Percentiles rank a stretch among this genome's conserved stretches.
These are phyloP conservation scores for Suillus clintonianus DNA, from an alignment of 768 basidiomycete genomes.

Conservation along the genomic window DNA sequence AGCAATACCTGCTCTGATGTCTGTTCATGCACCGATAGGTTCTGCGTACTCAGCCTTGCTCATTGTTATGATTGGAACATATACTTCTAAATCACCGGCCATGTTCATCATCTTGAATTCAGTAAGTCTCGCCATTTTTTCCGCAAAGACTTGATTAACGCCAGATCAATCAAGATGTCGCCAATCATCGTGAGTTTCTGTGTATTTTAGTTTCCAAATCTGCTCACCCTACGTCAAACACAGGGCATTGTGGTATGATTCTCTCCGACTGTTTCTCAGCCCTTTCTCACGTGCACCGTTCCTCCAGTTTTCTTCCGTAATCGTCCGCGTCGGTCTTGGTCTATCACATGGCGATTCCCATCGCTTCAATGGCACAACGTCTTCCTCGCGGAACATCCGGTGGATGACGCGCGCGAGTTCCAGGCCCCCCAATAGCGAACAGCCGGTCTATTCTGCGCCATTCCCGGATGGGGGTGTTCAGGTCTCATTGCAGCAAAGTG, in stretches of 20 bases:
- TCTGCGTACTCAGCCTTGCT: constrained; percentile 18
- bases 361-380: neutral
- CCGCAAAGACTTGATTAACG: neutral
- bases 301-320: constrained; percentile 24
- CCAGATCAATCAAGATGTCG: constrained; percentile 6
- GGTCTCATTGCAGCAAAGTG: constrained; percentile 3
- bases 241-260: constrained; percentile 18
- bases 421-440: neutral
- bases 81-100: constrained; percentile 10
- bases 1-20: neutral
- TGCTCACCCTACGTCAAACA: neutral
- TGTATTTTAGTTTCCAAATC: neutral
- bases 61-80: constrained; percentile 19
- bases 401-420: neutral
- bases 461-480: constrained; percentile 11
- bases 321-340: constrained; percentile 25
- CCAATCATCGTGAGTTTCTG: constrained; percentile 18
- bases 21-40: constrained; percentile 6
- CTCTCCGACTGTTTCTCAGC: neutral
- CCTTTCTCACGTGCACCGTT: constrained; percentile 1
- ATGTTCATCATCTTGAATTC: constrained; percentile 20
- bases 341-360: constrained; percentile 18
- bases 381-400: constrained; percentile 3
- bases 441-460: neutral
- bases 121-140: constrained; percentile 5